Percentiles rank a stretch among this genome's conserved stretches.
phyloP scores from a whole-genome alignment of 345 rosid genomes.

The Arabis alpina region DNA sequence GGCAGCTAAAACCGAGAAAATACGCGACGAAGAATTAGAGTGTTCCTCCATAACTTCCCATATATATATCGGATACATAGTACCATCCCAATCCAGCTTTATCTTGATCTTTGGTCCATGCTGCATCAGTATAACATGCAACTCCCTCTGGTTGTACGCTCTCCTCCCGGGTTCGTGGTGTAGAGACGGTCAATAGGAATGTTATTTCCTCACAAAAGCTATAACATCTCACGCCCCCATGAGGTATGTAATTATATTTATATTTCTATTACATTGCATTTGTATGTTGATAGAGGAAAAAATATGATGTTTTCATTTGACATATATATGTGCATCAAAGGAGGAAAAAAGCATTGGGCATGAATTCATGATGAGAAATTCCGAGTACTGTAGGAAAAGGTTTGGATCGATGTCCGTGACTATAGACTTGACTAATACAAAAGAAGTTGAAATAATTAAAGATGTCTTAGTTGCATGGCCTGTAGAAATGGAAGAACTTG shows the following conservation, averaged over 20 bases:
- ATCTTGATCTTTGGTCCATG: too few relatives aligned
- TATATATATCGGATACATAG: too few relatives aligned
- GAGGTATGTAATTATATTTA: constrained; percentile 16
- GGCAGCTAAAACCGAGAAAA: too few relatives aligned
- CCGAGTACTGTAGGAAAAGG: not conserved
- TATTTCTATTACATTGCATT: not conserved
- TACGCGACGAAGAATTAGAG: too few relatives aligned
- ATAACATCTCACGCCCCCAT: not conserved
- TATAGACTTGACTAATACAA: constrained; percentile 12
- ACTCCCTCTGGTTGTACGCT: too few relatives aligned
- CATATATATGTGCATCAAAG: constrained; percentile 19
- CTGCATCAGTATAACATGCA: too few relatives aligned
- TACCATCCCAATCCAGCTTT: too few relatives aligned
- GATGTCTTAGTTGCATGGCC: constrained; percentile 8
- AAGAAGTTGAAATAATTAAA: constrained; percentile 16
- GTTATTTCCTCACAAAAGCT: not conserved
- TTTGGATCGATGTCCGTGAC: constrained; percentile 8
- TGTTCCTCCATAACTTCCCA: too few relatives aligned
- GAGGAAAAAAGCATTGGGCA: not conserved
- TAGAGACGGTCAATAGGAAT: not conserved
- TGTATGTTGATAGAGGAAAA: not conserved
- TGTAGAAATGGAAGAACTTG: constrained; percentile 7
- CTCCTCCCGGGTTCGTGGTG: too few relatives aligned
- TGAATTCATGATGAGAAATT: not conserved
- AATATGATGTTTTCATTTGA: not conserved